A percentile compares a stretch with the other conserved stretches of the same genome.
Conservation (phyloP, 352 stramenopile species). For the Halophytophthora batemanensis region DNA sequence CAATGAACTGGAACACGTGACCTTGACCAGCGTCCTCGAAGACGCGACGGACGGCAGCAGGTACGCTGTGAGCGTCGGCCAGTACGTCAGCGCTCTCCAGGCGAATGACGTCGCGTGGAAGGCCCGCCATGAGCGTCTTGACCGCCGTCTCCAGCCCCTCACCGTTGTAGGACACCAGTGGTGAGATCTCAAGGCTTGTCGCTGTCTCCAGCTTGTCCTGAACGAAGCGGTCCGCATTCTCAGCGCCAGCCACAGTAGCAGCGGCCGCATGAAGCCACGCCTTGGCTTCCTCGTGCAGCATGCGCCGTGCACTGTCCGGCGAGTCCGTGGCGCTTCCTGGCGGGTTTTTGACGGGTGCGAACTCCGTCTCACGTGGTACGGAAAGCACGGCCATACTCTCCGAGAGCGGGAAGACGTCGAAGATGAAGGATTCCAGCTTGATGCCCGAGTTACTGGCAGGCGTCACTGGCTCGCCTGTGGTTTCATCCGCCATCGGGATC, state of each 20-base stretch:
- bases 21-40: slow-evolving; percentile 36
- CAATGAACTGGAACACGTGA: slow-evolving; percentile 50
- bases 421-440: slow-evolving; percentile 99
- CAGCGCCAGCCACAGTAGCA: slow-evolving; percentile 21
- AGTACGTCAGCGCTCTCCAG: slow-evolving; percentile 29
- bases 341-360: slow-evolving; percentile 92
- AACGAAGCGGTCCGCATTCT: slow-evolving; percentile 28
- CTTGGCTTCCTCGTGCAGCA: slow-evolving; percentile 64
- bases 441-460: slow-evolving; percentile 91
- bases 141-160: slow-evolving; percentile 62
- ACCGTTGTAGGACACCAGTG: slow-evolving; percentile 84
- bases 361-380: slow-evolving; percentile 90
- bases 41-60: slow-evolving; percentile 27
- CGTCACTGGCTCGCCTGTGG: slow-evolving; percentile 68
- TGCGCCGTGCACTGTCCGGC: slow-evolving; percentile 75
- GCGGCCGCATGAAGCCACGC: slow-evolving; percentile 61
- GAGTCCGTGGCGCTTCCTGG: slow-evolving; percentile 73
- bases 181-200: slow-evolving; percentile 72
- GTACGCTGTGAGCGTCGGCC: slow-evolving; percentile 27
- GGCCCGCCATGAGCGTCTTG: slow-evolving; percentile 19
- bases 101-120: slow-evolving; percentile 29
- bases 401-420: slow-evolving; percentile 97
- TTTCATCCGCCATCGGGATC: slow-evolving; percentile 90
- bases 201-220: slow-evolving; percentile 33
- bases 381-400: slow-evolving; percentile 93